Conservation (phyloP, 306 rosid species). For the Purshia tridentata region DNA sequence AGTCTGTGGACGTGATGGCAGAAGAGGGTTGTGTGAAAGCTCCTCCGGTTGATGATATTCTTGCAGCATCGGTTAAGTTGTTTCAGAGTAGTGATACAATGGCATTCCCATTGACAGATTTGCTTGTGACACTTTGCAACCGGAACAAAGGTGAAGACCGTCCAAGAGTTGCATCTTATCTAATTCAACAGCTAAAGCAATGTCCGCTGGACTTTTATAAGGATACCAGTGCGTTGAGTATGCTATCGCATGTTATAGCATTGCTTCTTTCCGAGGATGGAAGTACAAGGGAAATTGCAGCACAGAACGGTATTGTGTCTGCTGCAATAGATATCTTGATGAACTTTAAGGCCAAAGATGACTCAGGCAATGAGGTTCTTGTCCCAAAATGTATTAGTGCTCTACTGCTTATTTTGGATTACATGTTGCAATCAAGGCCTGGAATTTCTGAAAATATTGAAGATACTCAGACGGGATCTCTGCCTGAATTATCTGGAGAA, state of each 20-base stretch:
- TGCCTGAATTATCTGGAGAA: slow-evolving; percentile 56
- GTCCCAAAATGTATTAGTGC: slow-evolving; percentile 84
- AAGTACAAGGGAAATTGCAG: slow-evolving; percentile 77
- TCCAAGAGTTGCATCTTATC: slow-evolving; percentile 76
- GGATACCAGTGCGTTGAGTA: slow-evolving; percentile 71
- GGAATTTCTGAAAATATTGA: slow-evolving; percentile 58
- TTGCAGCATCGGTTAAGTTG: slow-evolving; percentile 69
- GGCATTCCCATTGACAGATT: slow-evolving; percentile 90
- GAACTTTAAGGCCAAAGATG: slow-evolving; percentile 59
- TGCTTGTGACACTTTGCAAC: slow-evolving; percentile 80
- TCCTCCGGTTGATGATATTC: slow-evolving; percentile 93
- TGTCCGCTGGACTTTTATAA: slow-evolving; percentile 73
- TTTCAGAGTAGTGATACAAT: slow-evolving; percentile 85
- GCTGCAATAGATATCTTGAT: slow-evolving; percentile 67
- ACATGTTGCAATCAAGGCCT: slow-evolving; percentile 80
- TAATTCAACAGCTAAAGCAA: slow-evolving; percentile 90
- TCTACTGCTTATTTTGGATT: slow-evolving; percentile 85
- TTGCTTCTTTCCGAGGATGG: slow-evolving; percentile 89
- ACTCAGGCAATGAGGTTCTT: slow-evolving; percentile 56
- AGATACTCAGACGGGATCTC: slow-evolving; percentile 51
- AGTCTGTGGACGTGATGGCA: slow-evolving; percentile 62
- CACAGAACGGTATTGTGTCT: slow-evolving; percentile 70
- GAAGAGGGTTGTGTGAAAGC: slow-evolving; percentile 76
- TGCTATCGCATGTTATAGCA: slow-evolving; percentile 77
- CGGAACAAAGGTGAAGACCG: slow-evolving; percentile 93